Evolutionary conservation across 2,329 filamentous ascomycete species (phyloP), one percentile per base, ranked within the genome.

Genomic region (Myriosclerotinia scirpicola): DNA sequence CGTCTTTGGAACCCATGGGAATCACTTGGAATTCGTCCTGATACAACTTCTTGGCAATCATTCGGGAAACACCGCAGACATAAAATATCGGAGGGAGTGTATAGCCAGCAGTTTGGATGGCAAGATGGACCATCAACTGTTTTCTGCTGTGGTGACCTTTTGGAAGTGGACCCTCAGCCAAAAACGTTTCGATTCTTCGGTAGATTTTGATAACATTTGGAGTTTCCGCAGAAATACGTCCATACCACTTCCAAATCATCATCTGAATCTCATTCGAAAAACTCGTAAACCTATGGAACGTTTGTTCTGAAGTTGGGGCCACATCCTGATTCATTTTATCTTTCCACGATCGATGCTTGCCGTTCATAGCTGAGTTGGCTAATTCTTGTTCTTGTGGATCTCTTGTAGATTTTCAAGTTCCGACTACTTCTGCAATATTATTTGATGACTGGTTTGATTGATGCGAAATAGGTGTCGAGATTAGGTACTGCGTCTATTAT

Each of bases 351-450:
- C 7, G 44, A 48, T n/a, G 20, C 44, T 48, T n/a, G 5, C 11
- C 20, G 7, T 48, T 20, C 44, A 48, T 9, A 11, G 20, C 20
- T 48, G 44, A n/a, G 8, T 9, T n/a, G 17, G 22, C 26, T 14
- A 11, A 22, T n/a, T 14, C n/a, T 22, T 12, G 3, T 22, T 50
- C n/a, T 14, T 12, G 11, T 26, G 12, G 9, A 50, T 14, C n/a
- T 26, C 20, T n/a, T 9, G 9, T 5, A 5, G 3, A 26, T 3
- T 17, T 17, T 0, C 12, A 14, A 3, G 0, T 1, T 2, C 1
- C 38, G 5, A 15, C 30, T 15, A 22, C 17, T 5, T 26, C 20
- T 11, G 2, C 5, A 3, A 2, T 17, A 4, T 11, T 46, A 2
- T 17, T 8, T 5, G 15, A 1, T 7, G 9, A 46, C 1, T n/a